Base-by-base conservation (phyloP, 2,329 filamentous ascomycete genomes). In the Gaeumannomyces sp. region DNA sequence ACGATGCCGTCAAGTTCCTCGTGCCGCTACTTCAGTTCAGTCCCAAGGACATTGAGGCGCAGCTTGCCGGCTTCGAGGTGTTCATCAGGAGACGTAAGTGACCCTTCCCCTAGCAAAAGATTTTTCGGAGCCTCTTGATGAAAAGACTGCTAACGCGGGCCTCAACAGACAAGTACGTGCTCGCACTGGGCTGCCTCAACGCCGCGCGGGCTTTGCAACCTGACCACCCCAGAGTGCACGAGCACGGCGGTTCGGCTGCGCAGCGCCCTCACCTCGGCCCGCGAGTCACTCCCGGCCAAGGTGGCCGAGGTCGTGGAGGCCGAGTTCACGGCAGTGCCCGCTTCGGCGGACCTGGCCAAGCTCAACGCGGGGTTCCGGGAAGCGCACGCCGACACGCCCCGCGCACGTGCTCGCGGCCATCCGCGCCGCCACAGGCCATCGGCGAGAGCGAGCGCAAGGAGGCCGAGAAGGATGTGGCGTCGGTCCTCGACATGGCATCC, bases 21-120 rank as follows among this genome's bases (percentile, higher is more conserved):
- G 81, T 77, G 22, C 93, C 91, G 3, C 80, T 99, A 70, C 82
- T 99, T 66, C 89, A 97, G 75, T 89, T 89, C 72, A 93, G 88
- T 72, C 89, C 93, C 2, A 86, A 90, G 79, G 91, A 88, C 73
- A 85, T 96, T 61, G 87, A 95, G 67, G 91, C 86, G 28, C 95
- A 99, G 77, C 83, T 89, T 69, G 86, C 89, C 63, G 95, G 93
- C 6, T 98, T 97, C 71, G 93, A 98, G 78, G 89, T 99, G 25
- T 93, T 92, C 74, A 82, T 96, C 66, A 85, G 93, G 73, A 85
- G 89, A 80, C 88, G 93, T 96, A 85, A 82, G 88, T 6, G 56
- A 10, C n/a, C 38, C 16, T 19, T 45, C 7, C 16, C 38, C 38
- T 5, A 7, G 16, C 4, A 19, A 45, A 16, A 22, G 38, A 35